Percentiles rank a stretch among this genome's conserved stretches.
These are phyloP conservation scores for Tulasnella sp. DNA, from an alignment of 768 basidiomycete species.

Conservation along the genomic window DNA sequence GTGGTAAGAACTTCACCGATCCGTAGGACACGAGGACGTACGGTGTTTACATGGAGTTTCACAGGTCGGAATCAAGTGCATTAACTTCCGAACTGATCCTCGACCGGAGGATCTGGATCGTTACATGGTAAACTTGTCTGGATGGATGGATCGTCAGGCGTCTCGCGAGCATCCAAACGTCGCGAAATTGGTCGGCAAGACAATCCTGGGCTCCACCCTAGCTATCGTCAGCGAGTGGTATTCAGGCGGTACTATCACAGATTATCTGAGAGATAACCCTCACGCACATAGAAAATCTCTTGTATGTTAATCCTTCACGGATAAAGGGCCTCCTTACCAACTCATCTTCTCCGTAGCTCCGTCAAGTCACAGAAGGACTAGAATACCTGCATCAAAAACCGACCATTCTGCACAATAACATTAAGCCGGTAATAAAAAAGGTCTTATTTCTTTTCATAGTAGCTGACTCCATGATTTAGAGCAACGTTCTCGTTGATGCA, in stretches of 20 bases:
- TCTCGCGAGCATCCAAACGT: background rate
- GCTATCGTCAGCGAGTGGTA: background rate
- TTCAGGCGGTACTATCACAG: background rate
- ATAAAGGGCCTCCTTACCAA: background rate
- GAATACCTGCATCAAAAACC: background rate
- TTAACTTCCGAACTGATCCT: background rate
- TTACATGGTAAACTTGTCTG: background rate
- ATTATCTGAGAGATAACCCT: background rate
- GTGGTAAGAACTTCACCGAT: background rate
- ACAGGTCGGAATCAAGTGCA: background rate
- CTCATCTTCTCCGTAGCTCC: background rate
- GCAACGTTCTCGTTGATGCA: background rate
- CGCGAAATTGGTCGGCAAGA: background rate
- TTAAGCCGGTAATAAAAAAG: background rate
- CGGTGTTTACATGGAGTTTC: background rate
- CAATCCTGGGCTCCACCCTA: background rate
- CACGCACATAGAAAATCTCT: background rate
- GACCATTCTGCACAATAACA: background rate
- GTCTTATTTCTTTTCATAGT: background rate
- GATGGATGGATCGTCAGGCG: background rate
- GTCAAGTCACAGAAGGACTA: background rate
- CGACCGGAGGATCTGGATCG: background rate
- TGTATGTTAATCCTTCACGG: background rate
- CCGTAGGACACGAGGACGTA: background rate
- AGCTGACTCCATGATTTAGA: background rate